Evolutionary conservation across 345 rosid genomes (phyloP).

Genomic region (Hirschfeldia incana): DNA sequence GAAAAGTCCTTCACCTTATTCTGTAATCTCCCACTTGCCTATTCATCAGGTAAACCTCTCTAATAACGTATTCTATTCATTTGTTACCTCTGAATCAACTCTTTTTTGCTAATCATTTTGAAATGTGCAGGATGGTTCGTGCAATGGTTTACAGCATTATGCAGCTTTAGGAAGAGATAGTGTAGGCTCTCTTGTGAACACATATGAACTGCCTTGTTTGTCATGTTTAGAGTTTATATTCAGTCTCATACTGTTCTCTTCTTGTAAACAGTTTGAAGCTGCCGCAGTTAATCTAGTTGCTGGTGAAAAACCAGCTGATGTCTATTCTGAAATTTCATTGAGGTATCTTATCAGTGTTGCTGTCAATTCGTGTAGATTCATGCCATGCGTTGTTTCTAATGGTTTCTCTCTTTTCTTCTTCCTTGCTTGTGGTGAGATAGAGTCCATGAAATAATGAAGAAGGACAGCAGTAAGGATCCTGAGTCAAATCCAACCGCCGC

Average conservation of each 20-base stretch:
- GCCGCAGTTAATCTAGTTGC: constrained; percentile 92
- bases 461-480: constrained; percentile 80
- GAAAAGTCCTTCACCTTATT: constrained; percentile 72
- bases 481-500: constrained; percentile 65
- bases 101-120: background rate
- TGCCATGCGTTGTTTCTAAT: background rate
- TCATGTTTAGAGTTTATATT: background rate
- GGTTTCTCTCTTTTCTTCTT: constrained; percentile 11
- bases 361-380: background rate
- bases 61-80: background rate
- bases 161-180: constrained; percentile 96
- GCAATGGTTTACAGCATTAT: constrained; percentile 98
- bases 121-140: constrained; percentile 84
- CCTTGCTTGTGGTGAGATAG: constrained; percentile 43
- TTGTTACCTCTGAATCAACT: background rate
- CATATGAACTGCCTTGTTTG: background rate
- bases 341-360: constrained; percentile 53
- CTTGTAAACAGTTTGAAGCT: constrained; percentile 69
- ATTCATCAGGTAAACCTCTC: constrained; percentile 66
- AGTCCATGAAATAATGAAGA: constrained; percentile 84
- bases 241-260: constrained; percentile 18
- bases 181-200: constrained; percentile 53
- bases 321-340: constrained; percentile 86
- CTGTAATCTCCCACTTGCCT: constrained; percentile 77
- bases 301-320: constrained; percentile 88